phyloP scores from a whole-genome alignment of 2,329 filamentous ascomycete genomes.

The Fusarium sp. region DNA sequence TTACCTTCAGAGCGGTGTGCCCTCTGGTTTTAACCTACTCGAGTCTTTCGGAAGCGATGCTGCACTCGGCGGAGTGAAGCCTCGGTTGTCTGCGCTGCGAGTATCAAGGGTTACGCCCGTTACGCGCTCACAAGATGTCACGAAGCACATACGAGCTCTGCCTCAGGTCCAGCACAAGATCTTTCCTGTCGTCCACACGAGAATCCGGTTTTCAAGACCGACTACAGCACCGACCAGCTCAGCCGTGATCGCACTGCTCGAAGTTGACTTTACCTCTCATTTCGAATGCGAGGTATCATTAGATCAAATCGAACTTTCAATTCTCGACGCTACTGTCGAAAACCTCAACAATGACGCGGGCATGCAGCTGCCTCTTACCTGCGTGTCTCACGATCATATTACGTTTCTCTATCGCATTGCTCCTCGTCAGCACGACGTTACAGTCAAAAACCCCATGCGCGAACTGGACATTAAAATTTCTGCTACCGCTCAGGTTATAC shows the following conservation, averaged over 20 bases:
- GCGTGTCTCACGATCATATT: slow-evolving; percentile 76
- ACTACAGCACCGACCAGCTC: slow-evolving; percentile 64
- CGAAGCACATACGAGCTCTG: slow-evolving; percentile 70
- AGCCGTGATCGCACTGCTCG: slow-evolving; percentile 73
- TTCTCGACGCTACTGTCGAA: slow-evolving; percentile 66
- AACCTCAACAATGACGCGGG: slow-evolving; percentile 62
- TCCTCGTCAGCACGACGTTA: slow-evolving; percentile 57
- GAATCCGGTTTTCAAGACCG: slow-evolving; percentile 75
- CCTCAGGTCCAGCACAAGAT: slow-evolving; percentile 70
- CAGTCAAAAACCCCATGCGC: slow-evolving; percentile 56
- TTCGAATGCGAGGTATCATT: slow-evolving; percentile 72
- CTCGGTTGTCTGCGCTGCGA: slow-evolving; percentile 75
- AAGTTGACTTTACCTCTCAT: slow-evolving; percentile 76
- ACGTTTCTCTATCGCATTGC: slow-evolving; percentile 76
- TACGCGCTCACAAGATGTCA: slow-evolving; percentile 66
- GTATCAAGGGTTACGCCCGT: slow-evolving; percentile 78
- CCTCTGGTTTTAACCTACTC: slow-evolving; percentile 78
- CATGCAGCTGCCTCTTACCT: slow-evolving; percentile 62
- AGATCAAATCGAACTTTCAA: slow-evolving; percentile 63
- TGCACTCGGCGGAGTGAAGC: slow-evolving; percentile 66
- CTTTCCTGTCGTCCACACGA: slow-evolving; percentile 74
- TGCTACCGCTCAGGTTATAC: slow-evolving; percentile 64
- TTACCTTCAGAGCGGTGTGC: slow-evolving; percentile 73
- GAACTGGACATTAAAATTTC: slow-evolving; percentile 68
- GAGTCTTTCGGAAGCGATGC: slow-evolving; percentile 75